Base-by-base conservation (phyloP, 2,329 filamentous ascomycete genomes). In the Hawksworthiomyces lignivorus region DNA sequence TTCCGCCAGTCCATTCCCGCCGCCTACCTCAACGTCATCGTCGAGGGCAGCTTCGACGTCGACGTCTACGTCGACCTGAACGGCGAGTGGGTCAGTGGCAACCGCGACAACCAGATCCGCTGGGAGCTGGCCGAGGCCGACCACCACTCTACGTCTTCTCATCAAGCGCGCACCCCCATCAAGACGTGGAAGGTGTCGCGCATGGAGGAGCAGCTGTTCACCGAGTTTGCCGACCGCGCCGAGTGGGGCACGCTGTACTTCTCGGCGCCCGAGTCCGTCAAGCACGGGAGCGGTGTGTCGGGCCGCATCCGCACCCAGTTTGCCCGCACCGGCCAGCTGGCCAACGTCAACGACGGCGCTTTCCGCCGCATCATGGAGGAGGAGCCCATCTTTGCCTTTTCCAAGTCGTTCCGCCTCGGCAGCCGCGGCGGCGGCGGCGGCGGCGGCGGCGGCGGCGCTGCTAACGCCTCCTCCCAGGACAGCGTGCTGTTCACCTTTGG, bases 211-310 rank as follows among this genome's bases (percentile, higher is more conserved):
- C 69, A 82, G 57, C 67, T 85, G n/a, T 75, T 92, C 41, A 85
- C 82, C 1, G 87, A 94, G 59, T 73, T 73, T 42, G 63, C 63
- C 32, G 87, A 94, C 53, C 81, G 82, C 32, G 75, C 83, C 1
- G 87, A 94, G 73, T 94, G 87, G 87, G 87, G 87, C 4, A 82
- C 79, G 21, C 61, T 94, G 44, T 76, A 86, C 60, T 87, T 94
- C 56, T 82, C 82, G 18, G 86, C 72, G 2, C 84, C 87, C 18
- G 65, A 69, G 49, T 73, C 82, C 55, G 77, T 75, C 15, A 68
- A 73, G 20, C 81, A 89, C 56, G 79, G 90, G 61, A 77, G 75
- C 48, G 87, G 85, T 22, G 79, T 77, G 17, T 84, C 86, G 7
- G 71, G 68, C 3, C 48, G 69, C 8, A 64, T 92, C 18, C 76